phyloP scores from a whole-genome alignment of 345 rosid species.

The Trapa bicornis region DNA sequence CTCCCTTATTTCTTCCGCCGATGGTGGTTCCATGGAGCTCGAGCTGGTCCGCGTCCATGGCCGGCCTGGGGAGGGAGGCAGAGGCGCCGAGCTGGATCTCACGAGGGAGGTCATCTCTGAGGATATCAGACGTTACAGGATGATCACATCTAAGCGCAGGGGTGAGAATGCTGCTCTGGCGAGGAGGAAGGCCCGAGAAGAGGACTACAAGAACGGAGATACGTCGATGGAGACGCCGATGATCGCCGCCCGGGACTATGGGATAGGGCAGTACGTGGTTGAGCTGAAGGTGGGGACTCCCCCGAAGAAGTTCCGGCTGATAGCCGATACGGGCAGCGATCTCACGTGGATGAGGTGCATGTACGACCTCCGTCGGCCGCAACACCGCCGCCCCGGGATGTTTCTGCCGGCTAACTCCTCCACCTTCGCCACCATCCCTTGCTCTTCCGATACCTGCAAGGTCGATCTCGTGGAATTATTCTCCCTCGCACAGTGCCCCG shows the following conservation, averaged over 20 bases:
- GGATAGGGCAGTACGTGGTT: constrained; percentile 39
- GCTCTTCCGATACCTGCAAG: constrained; percentile 38
- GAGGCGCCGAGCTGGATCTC: constrained; percentile 10
- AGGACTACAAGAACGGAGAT: neutral
- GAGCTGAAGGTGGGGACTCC: constrained; percentile 44
- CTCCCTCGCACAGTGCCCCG: constrained; percentile 40
- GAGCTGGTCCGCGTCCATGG: neutral
- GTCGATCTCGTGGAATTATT: constrained; percentile 36
- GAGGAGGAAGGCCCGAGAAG: constrained; percentile 7
- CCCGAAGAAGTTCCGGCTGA: constrained; percentile 33
- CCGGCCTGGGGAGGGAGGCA: neutral
- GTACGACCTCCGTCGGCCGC: constrained; percentile 11
- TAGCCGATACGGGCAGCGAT: constrained; percentile 48
- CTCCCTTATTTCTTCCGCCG: neutral
- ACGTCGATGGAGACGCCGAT: constrained; percentile 25
- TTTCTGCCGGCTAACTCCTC: constrained; percentile 33
- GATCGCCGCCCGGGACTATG: constrained; percentile 30
- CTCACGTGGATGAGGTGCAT: constrained; percentile 48
- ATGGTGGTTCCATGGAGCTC: neutral
- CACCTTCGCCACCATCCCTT: constrained; percentile 35
- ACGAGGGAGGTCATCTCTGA: constrained; percentile 20
- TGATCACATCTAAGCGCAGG: constrained; percentile 14
- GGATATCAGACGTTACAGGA: constrained; percentile 29
- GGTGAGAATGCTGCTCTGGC: neutral
- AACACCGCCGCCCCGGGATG: constrained; percentile 13